Percentiles rank a stretch among this genome's conserved stretches.
Evolutionary conservation across 495 filamentous ascomycete species (phyloP).

Genomic region (Lasiosphaeris hirsuta): DNA sequence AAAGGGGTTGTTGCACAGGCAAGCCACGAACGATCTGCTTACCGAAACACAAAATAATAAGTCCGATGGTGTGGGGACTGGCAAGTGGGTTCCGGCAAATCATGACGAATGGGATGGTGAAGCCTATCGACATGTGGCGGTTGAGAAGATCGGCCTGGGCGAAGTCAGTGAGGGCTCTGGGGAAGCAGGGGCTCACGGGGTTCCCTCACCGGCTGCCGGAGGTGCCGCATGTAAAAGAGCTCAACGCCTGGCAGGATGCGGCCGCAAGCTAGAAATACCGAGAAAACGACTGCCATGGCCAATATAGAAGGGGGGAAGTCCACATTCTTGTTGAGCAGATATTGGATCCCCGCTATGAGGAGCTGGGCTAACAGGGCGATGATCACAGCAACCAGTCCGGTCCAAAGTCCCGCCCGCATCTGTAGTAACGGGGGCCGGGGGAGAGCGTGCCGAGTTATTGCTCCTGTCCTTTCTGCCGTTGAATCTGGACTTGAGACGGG

Average conservation of each 20-base stretch:
- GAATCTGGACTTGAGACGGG: too few species aligned
- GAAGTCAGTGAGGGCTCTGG: not conserved
- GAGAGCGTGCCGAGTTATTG: not conserved
- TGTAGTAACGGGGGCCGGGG: not conserved
- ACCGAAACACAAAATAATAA: conserved; percentile 40
- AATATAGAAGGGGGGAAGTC: conserved; percentile 33
- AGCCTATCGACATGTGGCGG: conserved; percentile 48
- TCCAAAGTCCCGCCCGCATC: not conserved
- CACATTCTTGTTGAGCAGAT: conserved; percentile 14
- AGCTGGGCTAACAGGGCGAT: conserved; percentile 24
- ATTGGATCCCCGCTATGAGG: conserved; percentile 26
- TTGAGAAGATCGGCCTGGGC: conserved; percentile 39
- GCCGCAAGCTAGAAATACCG: conserved; percentile 6
- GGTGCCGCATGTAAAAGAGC: conserved; percentile 29
- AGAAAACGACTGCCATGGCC: conserved; percentile 30
- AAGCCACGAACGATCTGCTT: conserved; percentile 9
- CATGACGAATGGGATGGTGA: conserved; percentile 45
- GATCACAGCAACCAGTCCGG: conserved; percentile 21
- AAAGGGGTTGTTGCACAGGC: too few species aligned
- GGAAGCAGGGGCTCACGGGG: not conserved
- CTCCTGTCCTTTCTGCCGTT: too few species aligned
- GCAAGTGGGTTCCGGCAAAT: conserved; percentile 38
- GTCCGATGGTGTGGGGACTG: conserved; percentile 28
- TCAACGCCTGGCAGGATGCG: conserved; percentile 18
- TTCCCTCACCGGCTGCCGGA: conserved; percentile 34